Base-by-base conservation (phyloP, 306 rosid species). In the Morella rubra region DNA sequence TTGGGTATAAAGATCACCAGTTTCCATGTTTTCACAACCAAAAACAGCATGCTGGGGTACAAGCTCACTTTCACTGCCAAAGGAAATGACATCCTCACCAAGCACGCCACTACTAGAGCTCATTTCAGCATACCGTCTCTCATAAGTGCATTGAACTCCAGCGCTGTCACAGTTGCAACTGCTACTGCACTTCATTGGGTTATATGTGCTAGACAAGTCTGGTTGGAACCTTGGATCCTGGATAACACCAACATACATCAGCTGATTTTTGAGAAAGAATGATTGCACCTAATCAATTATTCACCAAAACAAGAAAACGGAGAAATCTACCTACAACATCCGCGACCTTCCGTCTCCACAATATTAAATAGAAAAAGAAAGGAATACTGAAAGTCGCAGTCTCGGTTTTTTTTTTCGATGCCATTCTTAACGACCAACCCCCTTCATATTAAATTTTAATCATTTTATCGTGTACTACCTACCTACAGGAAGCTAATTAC, bases 111-210 rank as follows among this genome's bases (percentile, higher is more conserved):
- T 92, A 76, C 93, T 96, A 64, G 86, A 75, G 74, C 99, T 96
- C 98, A 88, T 82, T 85, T 96, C 99, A 59, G 99, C 99, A 79
- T 96, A 96, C 74, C 86, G 96, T 85, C 99, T 92, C 70, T 96
- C 96, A 16, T 96, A 96, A 64, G 82, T 73, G 75, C 99, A 96
- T 77, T 88, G 91, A 69, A 8, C 85, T 70, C 62, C 84, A 15
- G 87, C 86, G 73, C 10, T 64, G 73, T 96, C 96, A 81, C 99
- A 96, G 73, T 62, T 84, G 85, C 99, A 96, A 77, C 84, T 87
- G 56, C 58, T 46, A 22, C 86, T 88, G 90, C 99, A 96, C 75
- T 91, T 88, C 66, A 89, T 78, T 73, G 97, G 90, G 60, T 84
- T 82, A 83, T 92, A 96, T 53, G 98, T 88, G 84, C 79, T 84